Percentiles rank a stretch among this genome's conserved stretches.
phyloP scores from a whole-genome alignment of 352 stramenopile genomes.

The Halophytophthora batemanensis region DNA sequence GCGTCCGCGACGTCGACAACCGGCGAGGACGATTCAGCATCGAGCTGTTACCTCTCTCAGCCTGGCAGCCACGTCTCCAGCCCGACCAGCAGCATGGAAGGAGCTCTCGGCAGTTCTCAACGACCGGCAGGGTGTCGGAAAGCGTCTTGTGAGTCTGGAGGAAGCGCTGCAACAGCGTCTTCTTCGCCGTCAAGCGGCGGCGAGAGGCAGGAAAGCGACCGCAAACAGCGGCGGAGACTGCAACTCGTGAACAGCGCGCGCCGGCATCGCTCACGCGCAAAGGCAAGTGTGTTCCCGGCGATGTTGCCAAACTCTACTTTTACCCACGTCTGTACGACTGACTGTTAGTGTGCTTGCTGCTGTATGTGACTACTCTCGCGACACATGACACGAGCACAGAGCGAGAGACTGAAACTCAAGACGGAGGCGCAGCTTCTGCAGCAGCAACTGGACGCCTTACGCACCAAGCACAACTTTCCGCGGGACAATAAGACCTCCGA shows the following conservation, averaged over 20 bases:
- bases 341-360: not conserved
- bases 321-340: not conserved
- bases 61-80: no score
- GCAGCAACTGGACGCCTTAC: slow-evolving; percentile 31
- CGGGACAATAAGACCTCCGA: slow-evolving; percentile 20
- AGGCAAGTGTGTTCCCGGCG: no score
- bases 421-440: slow-evolving; percentile 38
- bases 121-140: no score
- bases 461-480: slow-evolving; percentile 35
- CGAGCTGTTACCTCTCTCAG: no score
- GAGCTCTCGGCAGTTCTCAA: no score
- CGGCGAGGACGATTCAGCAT: no score
- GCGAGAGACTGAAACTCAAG: slow-evolving; percentile 37
- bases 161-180: no score
- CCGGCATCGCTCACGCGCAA: slow-evolving; percentile 45
- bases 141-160: no score
- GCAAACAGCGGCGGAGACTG: slow-evolving; percentile 35
- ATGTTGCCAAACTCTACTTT: no score
- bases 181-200: no score
- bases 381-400: not conserved
- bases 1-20: no score
- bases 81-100: no score
- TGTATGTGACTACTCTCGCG: not conserved
- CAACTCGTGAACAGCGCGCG: slow-evolving; percentile 49
- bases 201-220: slow-evolving; percentile 10